phyloP scores from a whole-genome alignment of 2,329 filamentous ascomycete genomes.

The Trichoderma pleuroti region DNA sequence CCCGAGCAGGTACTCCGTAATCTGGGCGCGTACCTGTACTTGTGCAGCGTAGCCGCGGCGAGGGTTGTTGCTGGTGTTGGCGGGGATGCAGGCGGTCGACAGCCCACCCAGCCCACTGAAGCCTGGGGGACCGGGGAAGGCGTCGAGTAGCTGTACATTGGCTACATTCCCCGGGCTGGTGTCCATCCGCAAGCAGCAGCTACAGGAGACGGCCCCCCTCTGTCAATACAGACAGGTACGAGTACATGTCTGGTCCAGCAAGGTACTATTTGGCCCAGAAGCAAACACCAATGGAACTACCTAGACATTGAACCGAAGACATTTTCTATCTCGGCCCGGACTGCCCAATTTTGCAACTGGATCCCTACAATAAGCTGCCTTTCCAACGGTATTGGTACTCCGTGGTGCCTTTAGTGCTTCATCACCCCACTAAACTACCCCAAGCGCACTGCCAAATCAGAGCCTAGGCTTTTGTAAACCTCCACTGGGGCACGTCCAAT shows the following conservation, averaged over 20 bases:
- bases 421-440: constrained; percentile 17
- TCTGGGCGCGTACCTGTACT: background rate
- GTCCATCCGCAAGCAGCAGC: background rate
- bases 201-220: background rate
- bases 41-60: background rate
- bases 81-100: background rate
- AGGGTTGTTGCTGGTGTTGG: background rate
- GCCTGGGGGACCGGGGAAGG: background rate
- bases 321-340: background rate
- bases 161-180: background rate
- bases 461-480: constrained; percentile 9
- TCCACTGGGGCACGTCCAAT: background rate
- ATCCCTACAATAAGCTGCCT: background rate
- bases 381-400: background rate
- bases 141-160: background rate
- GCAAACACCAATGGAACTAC: background rate
- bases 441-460: constrained; percentile 14
- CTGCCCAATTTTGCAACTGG: background rate
- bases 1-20: constrained; percentile 8
- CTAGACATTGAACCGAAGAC: no score
- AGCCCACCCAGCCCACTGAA: background rate
- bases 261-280: background rate
- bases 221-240: no score
- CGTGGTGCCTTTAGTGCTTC: background rate
- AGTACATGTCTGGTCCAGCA: background rate